A percentile compares a stretch with the other conserved stretches of the same genome.
Evolutionary conservation across 495 filamentous ascomycete genomes (phyloP).

Genomic region (Penicillium samsonianum): DNA sequence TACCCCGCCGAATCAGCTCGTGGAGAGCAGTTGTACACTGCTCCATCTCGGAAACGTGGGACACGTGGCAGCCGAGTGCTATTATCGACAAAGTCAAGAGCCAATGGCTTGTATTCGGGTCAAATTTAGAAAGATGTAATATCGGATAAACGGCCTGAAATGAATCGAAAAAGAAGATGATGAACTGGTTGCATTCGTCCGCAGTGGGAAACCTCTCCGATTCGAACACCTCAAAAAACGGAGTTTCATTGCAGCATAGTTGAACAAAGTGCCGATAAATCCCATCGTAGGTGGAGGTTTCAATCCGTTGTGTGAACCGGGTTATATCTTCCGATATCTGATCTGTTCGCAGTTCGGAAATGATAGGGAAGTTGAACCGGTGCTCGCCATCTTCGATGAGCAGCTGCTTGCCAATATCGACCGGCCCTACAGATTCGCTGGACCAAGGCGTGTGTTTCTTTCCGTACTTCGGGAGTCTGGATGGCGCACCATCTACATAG

Average conservation of each 20-base stretch:
- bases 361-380: constrained; percentile 30
- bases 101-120: constrained; percentile 45
- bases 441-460: constrained; percentile 30
- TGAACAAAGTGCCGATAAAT: constrained; percentile 38
- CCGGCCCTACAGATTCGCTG: constrained; percentile 18
- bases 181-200: constrained; percentile 33
- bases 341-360: constrained; percentile 20
- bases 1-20: constrained; percentile 47
- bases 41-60: constrained; percentile 27
- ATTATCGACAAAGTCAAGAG: constrained; percentile 45
- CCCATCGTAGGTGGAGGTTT: constrained; percentile 34
- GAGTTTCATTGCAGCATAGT: constrained; percentile 39
- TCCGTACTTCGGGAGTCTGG: constrained; percentile 34
- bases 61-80: constrained; percentile 48
- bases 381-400: constrained; percentile 11
- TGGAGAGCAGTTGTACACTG: constrained; percentile 39
- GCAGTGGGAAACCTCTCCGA: constrained; percentile 36
- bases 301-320: constrained; percentile 25
- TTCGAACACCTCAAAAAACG: constrained; percentile 42
- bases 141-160: constrained; percentile 51
- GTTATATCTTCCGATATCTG: constrained; percentile 18
- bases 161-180: constrained; percentile 40
- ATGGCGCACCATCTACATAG: constrained; percentile 40
- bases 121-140: constrained; percentile 44
- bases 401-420: constrained; percentile 13